Conservation (phyloP, 805 yeast species). For the Naumovozyma baii region DNA sequence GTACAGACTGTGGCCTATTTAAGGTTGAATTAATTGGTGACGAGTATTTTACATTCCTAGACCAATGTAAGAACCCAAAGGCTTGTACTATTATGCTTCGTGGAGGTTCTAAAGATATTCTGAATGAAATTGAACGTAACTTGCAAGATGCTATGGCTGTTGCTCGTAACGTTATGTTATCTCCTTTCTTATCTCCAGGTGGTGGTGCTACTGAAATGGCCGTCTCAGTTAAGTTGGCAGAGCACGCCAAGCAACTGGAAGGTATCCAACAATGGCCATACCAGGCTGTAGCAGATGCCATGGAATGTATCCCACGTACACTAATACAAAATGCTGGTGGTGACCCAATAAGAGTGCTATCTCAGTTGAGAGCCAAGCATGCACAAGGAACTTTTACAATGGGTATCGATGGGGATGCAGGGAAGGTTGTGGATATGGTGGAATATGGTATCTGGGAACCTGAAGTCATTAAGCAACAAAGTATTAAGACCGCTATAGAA, state of each 20-base stretch:
- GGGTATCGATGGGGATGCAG: slow-evolving; percentile 93
- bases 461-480: slow-evolving; percentile 93
- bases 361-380: slow-evolving; percentile 92
- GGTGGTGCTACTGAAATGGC: slow-evolving; percentile 99
- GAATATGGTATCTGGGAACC: slow-evolving; percentile 99
- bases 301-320: slow-evolving; percentile 97
- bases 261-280: slow-evolving; percentile 98
- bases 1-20: slow-evolving; percentile 81
- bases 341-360: slow-evolving; percentile 78
- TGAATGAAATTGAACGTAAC: slow-evolving; percentile 93
- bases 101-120: slow-evolving; percentile 94
- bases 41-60: slow-evolving; percentile 84
- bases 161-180: slow-evolving; percentile 86
- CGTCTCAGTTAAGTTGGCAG: slow-evolving; percentile 76
- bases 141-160: slow-evolving; percentile 98
- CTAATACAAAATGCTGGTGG: slow-evolving; percentile 97
- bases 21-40: slow-evolving; percentile 94
- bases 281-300: slow-evolving; percentile 96
- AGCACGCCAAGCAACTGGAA: slow-evolving; percentile 82
- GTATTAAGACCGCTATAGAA: slow-evolving; percentile 95
- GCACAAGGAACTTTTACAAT: slow-evolving; percentile 78
- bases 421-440: slow-evolving; percentile 91
- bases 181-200: slow-evolving; percentile 93
- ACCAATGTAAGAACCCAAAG: slow-evolving; percentile 71
- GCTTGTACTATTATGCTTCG: slow-evolving; percentile 91